Evolutionary conservation across 2,329 filamentous ascomycete species (phyloP).

Genomic region (Bipolaris victoriae): DNA sequence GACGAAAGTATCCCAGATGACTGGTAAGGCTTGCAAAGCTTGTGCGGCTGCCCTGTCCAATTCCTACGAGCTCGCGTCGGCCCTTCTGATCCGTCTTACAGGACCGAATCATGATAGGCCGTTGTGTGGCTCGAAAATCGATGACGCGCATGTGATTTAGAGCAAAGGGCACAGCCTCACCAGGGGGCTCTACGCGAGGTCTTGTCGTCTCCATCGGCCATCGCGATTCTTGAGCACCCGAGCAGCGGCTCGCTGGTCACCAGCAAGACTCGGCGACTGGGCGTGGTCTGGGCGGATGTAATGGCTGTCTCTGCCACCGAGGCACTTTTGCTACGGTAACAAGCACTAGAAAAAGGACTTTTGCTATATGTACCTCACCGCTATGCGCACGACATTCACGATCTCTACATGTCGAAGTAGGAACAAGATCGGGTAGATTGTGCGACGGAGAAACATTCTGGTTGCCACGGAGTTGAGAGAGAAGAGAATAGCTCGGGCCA

Average conservation of each 20-base stretch:
- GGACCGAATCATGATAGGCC: background rate
- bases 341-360: background rate
- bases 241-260: background rate
- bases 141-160: conserved; percentile 13
- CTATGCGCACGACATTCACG: background rate
- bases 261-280: conserved; percentile 13
- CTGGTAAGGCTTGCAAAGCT: background rate
- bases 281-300: conserved; percentile 13
- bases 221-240: conserved; percentile 10
- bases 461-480: background rate
- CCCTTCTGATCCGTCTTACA: conserved; percentile 6
- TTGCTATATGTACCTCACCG: background rate
- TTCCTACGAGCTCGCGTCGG: conserved; percentile 3
- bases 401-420: background rate
- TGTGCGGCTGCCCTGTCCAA: background rate
- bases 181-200: conserved; percentile 10
- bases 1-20: background rate
- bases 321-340: background rate
- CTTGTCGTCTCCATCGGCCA: conserved; percentile 11
- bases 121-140: conserved; percentile 4
- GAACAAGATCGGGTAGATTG: background rate
- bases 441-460: background rate
- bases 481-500: conserved; percentile 12
- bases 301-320: background rate
- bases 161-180: conserved; percentile 6